Evolutionary conservation across 208 protist species (phyloP), one percentile per base, ranked within the genome.

Genomic region (Trichomonas vaginalis): DNA sequence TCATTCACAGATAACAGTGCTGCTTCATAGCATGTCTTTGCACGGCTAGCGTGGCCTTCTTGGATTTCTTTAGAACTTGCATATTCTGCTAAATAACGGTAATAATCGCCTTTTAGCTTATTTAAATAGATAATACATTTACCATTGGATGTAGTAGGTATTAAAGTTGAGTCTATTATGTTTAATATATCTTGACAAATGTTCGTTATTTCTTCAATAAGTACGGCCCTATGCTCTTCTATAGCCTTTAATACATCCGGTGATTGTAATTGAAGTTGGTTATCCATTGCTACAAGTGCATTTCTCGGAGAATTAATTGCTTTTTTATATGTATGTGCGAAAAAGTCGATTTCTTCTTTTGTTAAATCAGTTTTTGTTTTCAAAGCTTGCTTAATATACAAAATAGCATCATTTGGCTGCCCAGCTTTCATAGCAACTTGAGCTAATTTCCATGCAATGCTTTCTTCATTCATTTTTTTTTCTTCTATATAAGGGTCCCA

Each of bases 21-120:
- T 17, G 96, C 51, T 40, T 96, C 61, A 95, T 97, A 97, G 42
- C 79, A 95, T 0, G 96, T 95, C 82, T 97, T 95, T 35, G 96
- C 88, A 0, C 96, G 96, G 21, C 37, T 88, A 12, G 95, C 80
- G 87, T 97, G 32, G 6, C 47, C 45, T 70, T 95, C 47, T 70
- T 39, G 17, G 37, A 70, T 35, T 70, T 95, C 88, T 35, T 9
- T 9, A 8, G 46, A 95, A 45, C 8, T 15, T 42, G 37, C 37
- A n/a, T 45, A 37, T 83, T 83, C 79, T 45, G 79, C 27, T 45
- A 83, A 42, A 95, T 95, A 95, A 70, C 88, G 42, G 49, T 95
- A 95, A 70, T 70, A 95, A 70, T 95, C 88, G 39, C 88, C 88
- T 39, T 70, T 95, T 8, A 95, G n/a, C 70, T 95, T 95, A 10